Evolutionary conservation across 192 early-diverging fungal species (phyloP), one percentile per base, ranked within the genome.

Genomic region (Neocallimastix lanati): DNA sequence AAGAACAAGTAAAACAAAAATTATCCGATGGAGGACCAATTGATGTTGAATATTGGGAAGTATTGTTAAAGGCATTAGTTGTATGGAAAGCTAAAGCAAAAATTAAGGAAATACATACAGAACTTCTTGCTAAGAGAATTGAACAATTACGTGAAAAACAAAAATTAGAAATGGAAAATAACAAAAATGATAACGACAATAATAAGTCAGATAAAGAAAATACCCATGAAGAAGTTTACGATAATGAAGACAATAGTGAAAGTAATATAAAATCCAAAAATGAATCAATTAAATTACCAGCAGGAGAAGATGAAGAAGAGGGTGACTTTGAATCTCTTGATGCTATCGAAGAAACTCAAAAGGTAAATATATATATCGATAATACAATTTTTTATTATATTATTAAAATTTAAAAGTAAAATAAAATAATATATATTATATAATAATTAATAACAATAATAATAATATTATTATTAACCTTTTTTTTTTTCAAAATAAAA

Each of bases 31-130:
- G 84, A 28, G 87, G 83, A 14, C 88, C 84, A 11, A 90, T 96
- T 25, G 96, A 97, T 85, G 93, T 96, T 3, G 96, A 98, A 38
- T 98, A 96, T 82, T 98, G 96, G 96, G 96, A 96, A 79, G 88
- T 90, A 1, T 84, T 95, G 18, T 83, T 96, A 78, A 88, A 89
- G 35, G 89, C 89, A 58, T 80, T 96, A 50, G 86, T 89, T 13
- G 93, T 96, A 0, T 94, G 92, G 87, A 94, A 93, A 83, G 93
- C 96, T 28, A 93, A 93, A 80, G 91, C 92, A 3, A 89, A 88
- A 77, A 82, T 92, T 33, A 86, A 87, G 29, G 89, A 91, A 77
- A 97, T 96, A 91, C 95, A 98, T 84, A 85, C 89, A 78, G 86
- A 85, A 37, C 86, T 97, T 30, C 82, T 98, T 12, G 83, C 87